Conservation (phyloP, 2,329 filamentous ascomycete species). For the Zasmidium citrigriseum region DNA sequence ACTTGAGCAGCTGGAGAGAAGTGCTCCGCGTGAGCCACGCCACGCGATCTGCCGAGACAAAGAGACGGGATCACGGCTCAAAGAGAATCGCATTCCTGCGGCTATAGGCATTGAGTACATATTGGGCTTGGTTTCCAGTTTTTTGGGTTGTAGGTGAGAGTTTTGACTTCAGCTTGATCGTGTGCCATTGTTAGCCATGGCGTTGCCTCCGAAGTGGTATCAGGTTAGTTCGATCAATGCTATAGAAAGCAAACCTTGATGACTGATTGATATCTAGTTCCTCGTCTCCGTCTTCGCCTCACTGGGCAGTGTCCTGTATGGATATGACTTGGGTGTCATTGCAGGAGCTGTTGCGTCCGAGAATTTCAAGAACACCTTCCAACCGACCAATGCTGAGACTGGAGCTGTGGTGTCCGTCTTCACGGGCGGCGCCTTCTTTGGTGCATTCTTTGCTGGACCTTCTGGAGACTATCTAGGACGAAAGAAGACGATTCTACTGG, state of each 20-base stretch:
- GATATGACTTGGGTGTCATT: slow-evolving; percentile 62
- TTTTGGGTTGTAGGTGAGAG: neutral
- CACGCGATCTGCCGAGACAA: slow-evolving; percentile 1
- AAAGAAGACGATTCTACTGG: slow-evolving; percentile 70
- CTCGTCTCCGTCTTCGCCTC: slow-evolving; percentile 61
- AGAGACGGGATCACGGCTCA: slow-evolving; percentile 5
- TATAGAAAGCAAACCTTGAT: neutral
- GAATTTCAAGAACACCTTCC: slow-evolving; percentile 45
- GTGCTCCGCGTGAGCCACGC: slow-evolving; percentile 5
- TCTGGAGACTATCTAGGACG: slow-evolving; percentile 66
- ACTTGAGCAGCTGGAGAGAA: neutral
- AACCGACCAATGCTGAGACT: slow-evolving; percentile 40
- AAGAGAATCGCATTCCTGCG: neutral
- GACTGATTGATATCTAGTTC: slow-evolving; percentile 45
- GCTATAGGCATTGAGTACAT: neutral
- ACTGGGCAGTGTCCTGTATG: slow-evolving; percentile 59
- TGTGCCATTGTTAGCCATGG: slow-evolving; percentile 42
- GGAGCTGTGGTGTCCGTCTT: slow-evolving; percentile 77
- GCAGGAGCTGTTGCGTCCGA: slow-evolving; percentile 55
- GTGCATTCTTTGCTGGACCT: slow-evolving; percentile 65
- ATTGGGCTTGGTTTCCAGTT: neutral
- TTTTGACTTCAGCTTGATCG: neutral
- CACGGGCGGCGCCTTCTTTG: slow-evolving; percentile 73
- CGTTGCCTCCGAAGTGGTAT: slow-evolving; percentile 59
- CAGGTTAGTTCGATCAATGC: slow-evolving; percentile 37